Base-by-base conservation (phyloP, 1,284 basidiomycete genomes). In the Psilocybe mexicana region DNA sequence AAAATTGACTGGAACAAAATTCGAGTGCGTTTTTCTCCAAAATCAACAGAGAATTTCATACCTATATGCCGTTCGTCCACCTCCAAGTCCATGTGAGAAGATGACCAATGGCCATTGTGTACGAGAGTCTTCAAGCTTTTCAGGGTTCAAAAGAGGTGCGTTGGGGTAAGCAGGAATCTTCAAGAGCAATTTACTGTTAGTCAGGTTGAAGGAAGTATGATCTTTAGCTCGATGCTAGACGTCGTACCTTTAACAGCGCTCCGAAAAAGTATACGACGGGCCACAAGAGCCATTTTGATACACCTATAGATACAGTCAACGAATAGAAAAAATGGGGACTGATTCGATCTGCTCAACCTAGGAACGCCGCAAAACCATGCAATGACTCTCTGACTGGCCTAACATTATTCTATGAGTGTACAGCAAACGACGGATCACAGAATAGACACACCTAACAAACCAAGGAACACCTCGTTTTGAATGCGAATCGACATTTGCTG, bases 51-150 rank as follows among this genome's bases (percentile, higher is more conserved):
- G 54, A 54, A 43, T 56, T 18, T 18, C 11, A 30, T 26, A 84
- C 85, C 84, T 88, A 69, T 93, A 93, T 0, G 84, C 82, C 0
- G 84, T 89, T 24, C 85, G 76, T 43, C 82, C 85, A 0, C 91
- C 92, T n/a, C 84, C 87, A 10, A 94, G 78, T 18, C 92, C 92
- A 74, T 93, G 92, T 14, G 88, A 91, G 72, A 93, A 93, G 46
- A 93, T 80, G 30, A 92, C 81, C 12, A 93, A 77, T 0, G 90
- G 88, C 84, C 88, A 90, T 43, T 78, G 75, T 51, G 52, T 43
- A 40, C 52, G 25, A 45, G 26, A 28, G 11, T 28, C 11, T 56
- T 44, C 35, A 18, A 8, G 40, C 24, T 51, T 61, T 59, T 23
- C 49, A 52, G 11, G 80, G 46, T 73, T 67, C 3, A 83, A 76